Base-by-base conservation (phyloP, 805 yeast genomes). In the Lachancea dasiensis region DNA sequence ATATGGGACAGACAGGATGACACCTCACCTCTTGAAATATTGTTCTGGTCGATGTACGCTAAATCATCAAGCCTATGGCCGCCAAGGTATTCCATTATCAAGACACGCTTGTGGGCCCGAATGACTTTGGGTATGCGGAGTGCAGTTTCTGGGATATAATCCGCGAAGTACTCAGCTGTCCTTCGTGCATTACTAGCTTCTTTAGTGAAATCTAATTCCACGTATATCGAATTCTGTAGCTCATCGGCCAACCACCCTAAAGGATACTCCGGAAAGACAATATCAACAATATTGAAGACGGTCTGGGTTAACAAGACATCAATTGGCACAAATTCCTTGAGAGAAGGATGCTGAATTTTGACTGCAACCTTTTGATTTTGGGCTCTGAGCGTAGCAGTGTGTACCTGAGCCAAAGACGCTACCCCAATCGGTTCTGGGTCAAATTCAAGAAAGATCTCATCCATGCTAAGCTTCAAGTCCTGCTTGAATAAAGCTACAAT, bases 321-420 rank as follows among this genome's bases (percentile, higher is more conserved):
- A 17, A 92, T 61, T 0, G 98, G 98, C 7, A 92, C 95, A 63
- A 84, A 92, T 50, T 82, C 84, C 32, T 77, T 73, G 38, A 92
- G 65, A 2, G 86, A 73, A 0, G 98, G 98, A 58, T 89, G 97
- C 60, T 92, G 98, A 28, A 90, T 73, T 54, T 92, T 92, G 16
- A 92, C 95, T 1, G 98, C 98, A 3, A 90, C 97, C 51, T 70
- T 75, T 43, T 79, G 72, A 2, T 83, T 85, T 1, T 69, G 70
- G 13, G 33, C 31, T 40, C 65, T 70, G 38, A 89, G 56, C 2
- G 60, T 70, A 0, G 94, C 99, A 17, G 68, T 64, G 62, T 92
- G 97, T 4, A 92, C 99, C 55, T 92, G 99, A 0, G 98, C 98
- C 47, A 92, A 68, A 1, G 96, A 86, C 0, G 98, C 98, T 4